A percentile compares a stretch with the other conserved stretches of the same genome.
Evolutionary conservation across 2,329 filamentous ascomycete species (phyloP).

Genomic region (Sarocladium oryzae): DNA sequence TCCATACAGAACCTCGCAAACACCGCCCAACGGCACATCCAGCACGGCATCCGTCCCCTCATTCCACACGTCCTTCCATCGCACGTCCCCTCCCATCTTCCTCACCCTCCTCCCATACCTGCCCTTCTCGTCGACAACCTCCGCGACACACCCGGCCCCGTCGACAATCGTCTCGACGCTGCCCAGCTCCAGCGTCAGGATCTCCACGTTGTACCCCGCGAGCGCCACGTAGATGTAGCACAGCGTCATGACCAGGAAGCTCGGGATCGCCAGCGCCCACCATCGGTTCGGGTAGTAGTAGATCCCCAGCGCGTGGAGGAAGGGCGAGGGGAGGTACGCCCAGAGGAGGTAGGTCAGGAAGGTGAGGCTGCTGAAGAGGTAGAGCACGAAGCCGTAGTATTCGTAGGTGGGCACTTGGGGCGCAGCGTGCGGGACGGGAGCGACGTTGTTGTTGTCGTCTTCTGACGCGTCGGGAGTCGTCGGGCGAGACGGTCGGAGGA

Average conservation of each 20-base stretch:
- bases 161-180: conserved; percentile 89
- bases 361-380: conserved; percentile 76
- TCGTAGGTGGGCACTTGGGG: conserved; percentile 98
- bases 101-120: conserved; percentile 24
- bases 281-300: conserved; percentile 96
- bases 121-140: conserved; percentile 13
- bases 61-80: conserved; percentile 73
- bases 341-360: conserved; percentile 72
- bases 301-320: conserved; percentile 88
- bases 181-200: conserved; percentile 72
- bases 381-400: conserved; percentile 97
- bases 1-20: conserved; percentile 91
- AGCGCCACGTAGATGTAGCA: conserved; percentile 93
- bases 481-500: conserved; percentile 83
- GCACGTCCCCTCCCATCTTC: conserved; percentile 43
- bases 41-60: conserved; percentile 93
- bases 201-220: conserved; percentile 82
- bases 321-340: conserved; percentile 87
- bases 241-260: conserved; percentile 80
- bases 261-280: conserved; percentile 92
- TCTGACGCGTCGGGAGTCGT: conserved; percentile 90
- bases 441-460: conserved; percentile 64
- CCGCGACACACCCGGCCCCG: conserved; percentile 76
- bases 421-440: conserved; percentile 76
- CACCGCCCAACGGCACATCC: conserved; percentile 91